Evolutionary conservation across 2,329 filamentous ascomycete genomes (phyloP), one percentile per base, ranked within the genome.

Genomic region (Aspergillus caelatus): DNA sequence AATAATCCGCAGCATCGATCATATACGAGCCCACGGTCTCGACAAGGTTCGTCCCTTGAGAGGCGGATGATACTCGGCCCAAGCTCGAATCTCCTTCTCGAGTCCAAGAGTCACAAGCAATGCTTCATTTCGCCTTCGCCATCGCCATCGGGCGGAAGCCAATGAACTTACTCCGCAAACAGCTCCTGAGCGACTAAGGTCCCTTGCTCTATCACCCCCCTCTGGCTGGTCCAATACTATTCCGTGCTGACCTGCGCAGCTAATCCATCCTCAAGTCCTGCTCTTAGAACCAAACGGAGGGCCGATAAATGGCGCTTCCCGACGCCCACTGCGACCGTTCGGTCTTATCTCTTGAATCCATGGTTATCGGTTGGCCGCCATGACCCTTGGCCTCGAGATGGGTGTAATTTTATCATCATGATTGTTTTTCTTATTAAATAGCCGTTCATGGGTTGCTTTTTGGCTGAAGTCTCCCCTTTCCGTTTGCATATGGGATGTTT

Each of bases 191-290:
- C 32, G 28, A 34, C 21, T 55, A 23, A 59, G 21, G 28, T 26
- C 34, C 55, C 55, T 28, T 12, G n/a, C 39, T 63, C 62, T 65
- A 67, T 67, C 63, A 61, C 45, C 28, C 34, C 58, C 34, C 54
- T 62, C 63, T 61, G 63, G 65, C 63, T 67, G 65, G 65, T 61
- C 58, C 59, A 59, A 60, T 58, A 7, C 32, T 53, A 41, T 23
- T 56, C 61, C 61, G 41, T 62, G 16, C 45, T 61, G 36, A 14
- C 41, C 45, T 61, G 30, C 55, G 56, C 39, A 54, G 52, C 56
- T 50, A 56, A 30, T 36, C 50, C 34, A 26, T 50, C 58, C 30
- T 34, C 21, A 11, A 55, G 28, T 36, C 48, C 52, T 55, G 23
- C 52, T 34, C 52, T 19, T 11, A 23, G 34, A 26, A 39, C 32